Evolutionary conservation across 106 monocot genomes (phyloP).

Genomic region (Hemerocallis citrina): DNA sequence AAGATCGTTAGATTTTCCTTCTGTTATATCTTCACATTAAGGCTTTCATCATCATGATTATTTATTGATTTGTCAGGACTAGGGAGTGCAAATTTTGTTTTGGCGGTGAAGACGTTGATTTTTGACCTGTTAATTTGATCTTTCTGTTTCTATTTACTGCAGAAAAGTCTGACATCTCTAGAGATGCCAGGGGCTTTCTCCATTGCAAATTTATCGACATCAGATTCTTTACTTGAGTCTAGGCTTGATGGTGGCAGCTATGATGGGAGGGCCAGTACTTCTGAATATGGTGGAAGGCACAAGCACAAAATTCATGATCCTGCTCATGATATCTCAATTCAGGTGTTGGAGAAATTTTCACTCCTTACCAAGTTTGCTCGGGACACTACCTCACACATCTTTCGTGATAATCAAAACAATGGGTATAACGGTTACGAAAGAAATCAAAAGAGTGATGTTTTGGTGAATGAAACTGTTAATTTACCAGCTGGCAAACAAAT

Average conservation of each 20-base stretch:
- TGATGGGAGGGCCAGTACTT: constrained; percentile 22
- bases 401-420: constrained; percentile 58
- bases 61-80: neutral
- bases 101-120: neutral
- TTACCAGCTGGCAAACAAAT: constrained; percentile 14
- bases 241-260: constrained; percentile 17
- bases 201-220: constrained; percentile 36
- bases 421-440: constrained; percentile 29
- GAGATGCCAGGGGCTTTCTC: constrained; percentile 62
- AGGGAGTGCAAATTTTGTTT: neutral
- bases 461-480: constrained; percentile 3
- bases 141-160: constrained; percentile 12
- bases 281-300: constrained; percentile 42
- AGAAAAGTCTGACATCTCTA: constrained; percentile 88
- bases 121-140: neutral
- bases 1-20: neutral
- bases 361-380: constrained; percentile 96
- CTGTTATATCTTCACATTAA: neutral
- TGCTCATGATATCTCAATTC: constrained; percentile 80
- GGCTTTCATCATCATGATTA: neutral
- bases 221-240: constrained; percentile 42
- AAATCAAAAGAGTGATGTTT: constrained; percentile 20
- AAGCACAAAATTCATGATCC: constrained; percentile 64
- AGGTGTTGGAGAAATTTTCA: constrained; percentile 96
- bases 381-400: constrained; percentile 78